Evolutionary conservation across 106 monocot species (phyloP).

Genomic region (Dactylorhiza incarnata): DNA sequence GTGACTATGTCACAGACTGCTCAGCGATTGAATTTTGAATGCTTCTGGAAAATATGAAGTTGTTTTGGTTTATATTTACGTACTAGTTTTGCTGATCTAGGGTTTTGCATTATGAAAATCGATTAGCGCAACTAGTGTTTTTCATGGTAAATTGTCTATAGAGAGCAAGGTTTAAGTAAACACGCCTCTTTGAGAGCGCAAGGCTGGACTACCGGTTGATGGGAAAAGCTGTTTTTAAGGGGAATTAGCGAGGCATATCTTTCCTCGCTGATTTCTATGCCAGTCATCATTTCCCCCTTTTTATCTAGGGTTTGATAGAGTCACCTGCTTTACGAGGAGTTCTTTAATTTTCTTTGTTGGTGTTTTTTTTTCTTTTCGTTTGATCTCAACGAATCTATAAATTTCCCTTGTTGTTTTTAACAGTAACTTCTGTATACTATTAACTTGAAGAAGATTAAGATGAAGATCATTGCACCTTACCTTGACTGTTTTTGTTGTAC

Average conservation of each 20-base stretch:
- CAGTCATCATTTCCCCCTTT: neutral
- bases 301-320: neutral
- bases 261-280: neutral
- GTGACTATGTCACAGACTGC: neutral
- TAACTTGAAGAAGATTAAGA: neutral
- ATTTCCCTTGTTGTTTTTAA: neutral
- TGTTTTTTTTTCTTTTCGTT: neutral
- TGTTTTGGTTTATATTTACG: neutral
- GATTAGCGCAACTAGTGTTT: neutral
- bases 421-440: neutral
- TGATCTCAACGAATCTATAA: neutral
- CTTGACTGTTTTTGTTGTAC: neutral
- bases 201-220: neutral
- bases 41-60: neutral
- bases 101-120: neutral
- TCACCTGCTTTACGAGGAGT: neutral
- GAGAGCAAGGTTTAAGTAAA: neutral
- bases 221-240: neutral
- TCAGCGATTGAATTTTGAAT: neutral
- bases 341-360: neutral
- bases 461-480: neutral
- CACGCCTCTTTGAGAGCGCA: neutral
- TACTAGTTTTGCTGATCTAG: neutral
- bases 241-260: neutral
- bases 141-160: neutral